Percentiles rank a stretch among this genome's conserved stretches.
Evolutionary conservation across 1,139 yeast species (phyloP).

Genomic region (Geotrichum fermentans): DNA sequence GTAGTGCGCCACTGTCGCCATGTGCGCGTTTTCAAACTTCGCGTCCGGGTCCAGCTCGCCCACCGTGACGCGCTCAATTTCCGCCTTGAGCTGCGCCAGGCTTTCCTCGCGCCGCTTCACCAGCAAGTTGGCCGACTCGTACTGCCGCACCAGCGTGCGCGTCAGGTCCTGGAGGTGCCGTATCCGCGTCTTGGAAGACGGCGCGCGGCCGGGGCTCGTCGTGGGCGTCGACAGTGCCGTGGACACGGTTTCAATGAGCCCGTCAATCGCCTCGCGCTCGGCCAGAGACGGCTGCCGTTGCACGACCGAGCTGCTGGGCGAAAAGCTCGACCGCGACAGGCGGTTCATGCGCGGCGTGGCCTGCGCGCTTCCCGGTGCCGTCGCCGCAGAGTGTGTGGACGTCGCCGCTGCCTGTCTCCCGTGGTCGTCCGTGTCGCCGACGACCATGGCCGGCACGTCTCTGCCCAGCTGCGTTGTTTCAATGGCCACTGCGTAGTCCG

Average conservation of each 20-base stretch:
- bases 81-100: background rate
- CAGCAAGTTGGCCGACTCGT: background rate
- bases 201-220: background rate
- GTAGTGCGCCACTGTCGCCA: background rate
- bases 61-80: background rate
- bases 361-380: background rate
- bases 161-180: background rate
- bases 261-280: background rate
- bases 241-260: background rate
- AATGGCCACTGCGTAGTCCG: background rate
- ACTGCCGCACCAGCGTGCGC: background rate
- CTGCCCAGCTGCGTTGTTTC: background rate
- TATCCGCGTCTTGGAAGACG: background rate
- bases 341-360: conserved; percentile 5
- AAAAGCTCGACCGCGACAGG: background rate
- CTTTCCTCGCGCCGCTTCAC: background rate
- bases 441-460: background rate
- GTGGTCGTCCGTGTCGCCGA: background rate
- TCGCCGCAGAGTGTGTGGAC: background rate
- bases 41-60: background rate
- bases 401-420: background rate
- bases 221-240: background rate
- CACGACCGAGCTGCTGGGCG: background rate
- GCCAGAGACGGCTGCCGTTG: background rate
- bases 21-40: background rate